phyloP scores from a whole-genome alignment of 371 early-diverging fungal genomes.

The Funneliformis caledonium region DNA sequence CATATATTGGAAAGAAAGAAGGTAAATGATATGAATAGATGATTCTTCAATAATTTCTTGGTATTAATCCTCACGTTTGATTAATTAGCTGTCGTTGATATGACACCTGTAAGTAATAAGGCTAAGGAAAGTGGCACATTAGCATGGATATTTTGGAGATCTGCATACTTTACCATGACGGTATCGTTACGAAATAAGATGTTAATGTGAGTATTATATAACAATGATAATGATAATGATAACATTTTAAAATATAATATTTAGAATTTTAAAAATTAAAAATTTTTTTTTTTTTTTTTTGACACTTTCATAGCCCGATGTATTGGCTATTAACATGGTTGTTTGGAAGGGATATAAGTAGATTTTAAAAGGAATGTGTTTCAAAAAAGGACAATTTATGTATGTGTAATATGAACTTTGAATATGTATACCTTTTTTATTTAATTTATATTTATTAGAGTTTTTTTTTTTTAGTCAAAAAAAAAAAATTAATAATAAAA shows the following conservation, averaged over 20 bases:
- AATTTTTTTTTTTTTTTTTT: neutral
- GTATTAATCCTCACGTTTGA: neutral
- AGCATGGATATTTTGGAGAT: constrained; percentile 82
- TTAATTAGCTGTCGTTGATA: constrained; percentile 55
- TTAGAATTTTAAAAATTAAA: neutral
- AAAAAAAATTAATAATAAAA: too few species aligned
- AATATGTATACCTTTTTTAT: too few species aligned
- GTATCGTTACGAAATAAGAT: constrained; percentile 76
- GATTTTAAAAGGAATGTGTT: constrained; percentile 37
- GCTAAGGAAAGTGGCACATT: constrained; percentile 57
- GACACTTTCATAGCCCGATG: neutral
- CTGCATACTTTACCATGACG: constrained; percentile 76
- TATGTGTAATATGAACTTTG: too few species aligned
- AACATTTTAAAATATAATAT: neutral
- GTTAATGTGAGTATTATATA: constrained; percentile 51
- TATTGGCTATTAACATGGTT: constrained; percentile 41
- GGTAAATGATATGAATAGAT: neutral
- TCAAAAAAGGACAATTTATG: too few species aligned
- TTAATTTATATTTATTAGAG: too few species aligned
- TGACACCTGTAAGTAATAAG: constrained; percentile 51
- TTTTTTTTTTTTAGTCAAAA: too few species aligned
- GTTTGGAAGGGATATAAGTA: constrained; percentile 45
- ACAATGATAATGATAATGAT: neutral
- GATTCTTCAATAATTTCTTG: neutral
- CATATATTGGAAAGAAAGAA: constrained; percentile 61